A percentile compares a stretch with the other conserved stretches of the same genome.
Conservation (phyloP, 805 yeast species). For the Wickerhamiella alocasiicola region DNA sequence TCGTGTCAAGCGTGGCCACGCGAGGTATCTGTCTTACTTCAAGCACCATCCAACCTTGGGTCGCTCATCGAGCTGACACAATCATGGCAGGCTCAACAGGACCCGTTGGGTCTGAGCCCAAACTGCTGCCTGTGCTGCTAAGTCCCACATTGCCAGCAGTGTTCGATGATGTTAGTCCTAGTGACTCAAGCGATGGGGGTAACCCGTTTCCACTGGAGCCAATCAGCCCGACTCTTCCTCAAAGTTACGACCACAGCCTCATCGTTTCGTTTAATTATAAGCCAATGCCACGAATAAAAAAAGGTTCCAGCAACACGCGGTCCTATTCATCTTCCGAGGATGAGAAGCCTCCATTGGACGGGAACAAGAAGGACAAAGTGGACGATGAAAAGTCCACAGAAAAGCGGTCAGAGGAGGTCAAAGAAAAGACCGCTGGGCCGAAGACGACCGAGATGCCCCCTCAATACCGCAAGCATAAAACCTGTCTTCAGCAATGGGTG, state of each 20-base stretch:
- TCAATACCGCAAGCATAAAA: constrained; percentile 20
- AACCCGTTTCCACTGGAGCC: constrained; percentile 25
- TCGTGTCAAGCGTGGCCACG: no score
- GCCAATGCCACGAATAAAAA: constrained; percentile 3
- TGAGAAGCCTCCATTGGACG: background rate
- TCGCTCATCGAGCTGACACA: no score
- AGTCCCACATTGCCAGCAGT: constrained; percentile 30
- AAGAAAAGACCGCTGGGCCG: background rate
- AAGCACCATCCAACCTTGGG: no score
- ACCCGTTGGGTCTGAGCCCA: no score
- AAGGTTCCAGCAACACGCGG: background rate
- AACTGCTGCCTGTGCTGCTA: constrained; percentile 28
- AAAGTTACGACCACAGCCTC: constrained; percentile 21
- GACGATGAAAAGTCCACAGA: background rate
- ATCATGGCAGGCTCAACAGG: no score
- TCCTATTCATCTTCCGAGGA: background rate
- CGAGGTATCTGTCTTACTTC: no score
- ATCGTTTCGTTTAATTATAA: constrained; percentile 9
- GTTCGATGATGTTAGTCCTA: constrained; percentile 20
- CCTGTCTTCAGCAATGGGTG: constrained; percentile 29
- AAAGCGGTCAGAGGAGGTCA: background rate
- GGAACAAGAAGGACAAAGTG: background rate
- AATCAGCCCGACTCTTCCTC: constrained; percentile 32
- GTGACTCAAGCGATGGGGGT: no score
- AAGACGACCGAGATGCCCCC: constrained; percentile 15